Evolutionary conservation across 2,329 filamentous ascomycete species (phyloP).

Genomic region (Trichoderma atrobrunneum): DNA sequence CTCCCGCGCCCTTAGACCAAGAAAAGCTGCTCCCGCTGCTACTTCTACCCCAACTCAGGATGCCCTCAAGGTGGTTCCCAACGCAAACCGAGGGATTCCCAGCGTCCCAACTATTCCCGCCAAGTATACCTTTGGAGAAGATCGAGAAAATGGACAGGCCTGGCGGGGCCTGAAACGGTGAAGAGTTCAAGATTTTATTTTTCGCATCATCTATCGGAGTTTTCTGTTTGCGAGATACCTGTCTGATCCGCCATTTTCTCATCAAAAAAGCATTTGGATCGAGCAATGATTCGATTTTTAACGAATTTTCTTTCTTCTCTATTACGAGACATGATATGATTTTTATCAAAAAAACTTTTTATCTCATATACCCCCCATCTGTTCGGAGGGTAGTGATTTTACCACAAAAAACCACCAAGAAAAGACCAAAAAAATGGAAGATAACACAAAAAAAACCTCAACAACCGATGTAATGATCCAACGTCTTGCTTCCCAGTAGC

Average conservation of each 20-base stretch:
- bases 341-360: background rate
- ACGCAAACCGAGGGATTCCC: constrained; percentile 47
- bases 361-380: constrained; percentile 10
- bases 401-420: background rate
- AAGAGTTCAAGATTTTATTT: background rate
- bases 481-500: constrained; percentile 15
- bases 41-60: constrained; percentile 26
- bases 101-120: constrained; percentile 44
- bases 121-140: constrained; percentile 39
- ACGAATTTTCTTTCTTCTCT: constrained; percentile 16
- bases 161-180: constrained; percentile 31
- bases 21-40: constrained; percentile 13
- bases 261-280: constrained; percentile 8
- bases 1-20: constrained; percentile 25
- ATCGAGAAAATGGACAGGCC: constrained; percentile 34
- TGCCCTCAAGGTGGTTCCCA: constrained; percentile 42
- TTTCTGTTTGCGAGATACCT: background rate
- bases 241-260: constrained; percentile 7
- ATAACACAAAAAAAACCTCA: background rate
- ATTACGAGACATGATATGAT: constrained; percentile 15
- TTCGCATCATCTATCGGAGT: background rate
- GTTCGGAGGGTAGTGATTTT: background rate
- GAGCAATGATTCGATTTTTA: constrained; percentile 6
- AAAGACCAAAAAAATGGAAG: constrained; percentile 1
- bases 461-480: constrained; percentile 16